phyloP scores from a whole-genome alignment of 805 yeast species.

The Candida tibetensis region DNA sequence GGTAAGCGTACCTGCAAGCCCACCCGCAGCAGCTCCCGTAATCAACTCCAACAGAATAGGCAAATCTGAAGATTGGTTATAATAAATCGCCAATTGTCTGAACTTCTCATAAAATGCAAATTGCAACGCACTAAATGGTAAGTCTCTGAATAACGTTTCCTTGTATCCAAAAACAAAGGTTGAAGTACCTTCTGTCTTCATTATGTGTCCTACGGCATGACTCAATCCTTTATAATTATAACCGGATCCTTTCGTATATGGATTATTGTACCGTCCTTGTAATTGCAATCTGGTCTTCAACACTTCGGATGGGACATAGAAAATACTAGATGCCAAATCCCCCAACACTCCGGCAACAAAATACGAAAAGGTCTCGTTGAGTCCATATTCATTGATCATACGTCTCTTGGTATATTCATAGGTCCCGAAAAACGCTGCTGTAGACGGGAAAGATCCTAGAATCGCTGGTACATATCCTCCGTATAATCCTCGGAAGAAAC shows the following conservation, averaged over 20 bases:
- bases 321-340: constrained; percentile 81
- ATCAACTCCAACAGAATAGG: constrained; percentile 61
- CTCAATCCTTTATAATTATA: constrained; percentile 78
- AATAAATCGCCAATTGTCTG: constrained; percentile 55
- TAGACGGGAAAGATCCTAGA: constrained; percentile 89
- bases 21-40: constrained; percentile 97
- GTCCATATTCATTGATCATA: constrained; percentile 57
- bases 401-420: constrained; percentile 79
- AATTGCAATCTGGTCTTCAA: constrained; percentile 88
- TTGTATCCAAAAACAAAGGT: constrained; percentile 89
- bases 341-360: constrained; percentile 89
- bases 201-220: constrained; percentile 67
- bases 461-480: constrained; percentile 93
- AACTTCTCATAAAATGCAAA: constrained; percentile 92
- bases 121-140: constrained; percentile 95
- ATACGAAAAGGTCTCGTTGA: constrained; percentile 79
- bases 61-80: constrained; percentile 39
- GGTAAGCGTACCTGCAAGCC: constrained; percentile 82
- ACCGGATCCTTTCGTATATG: constrained; percentile 66
- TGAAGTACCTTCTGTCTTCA: constrained; percentile 64
- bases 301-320: constrained; percentile 95
- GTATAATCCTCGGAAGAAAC: constrained; percentile 77
- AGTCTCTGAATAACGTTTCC: constrained; percentile 87
- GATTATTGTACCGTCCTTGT: constrained; percentile 85
- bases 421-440: constrained; percentile 90